Evolutionary conservation across 306 rosid genomes (phyloP).

Genomic region (Prunus kanzakura): DNA sequence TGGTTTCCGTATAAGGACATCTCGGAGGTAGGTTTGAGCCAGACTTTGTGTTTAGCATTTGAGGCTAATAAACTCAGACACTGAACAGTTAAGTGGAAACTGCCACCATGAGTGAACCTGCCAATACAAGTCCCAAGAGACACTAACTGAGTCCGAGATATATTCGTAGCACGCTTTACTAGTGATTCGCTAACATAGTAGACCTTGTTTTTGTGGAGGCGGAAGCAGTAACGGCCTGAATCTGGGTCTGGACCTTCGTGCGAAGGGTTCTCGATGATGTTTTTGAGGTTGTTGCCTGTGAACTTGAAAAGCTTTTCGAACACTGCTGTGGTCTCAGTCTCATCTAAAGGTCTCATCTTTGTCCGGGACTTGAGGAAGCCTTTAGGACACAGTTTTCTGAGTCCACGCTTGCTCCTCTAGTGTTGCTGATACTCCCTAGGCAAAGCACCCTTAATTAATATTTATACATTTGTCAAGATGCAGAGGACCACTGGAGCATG

Average conservation of each 20-base stretch:
- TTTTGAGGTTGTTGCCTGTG: conserved; percentile 83
- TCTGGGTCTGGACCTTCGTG: conserved; percentile 76
- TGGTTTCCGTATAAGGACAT: conserved; percentile 88
- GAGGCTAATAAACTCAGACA: conserved; percentile 38
- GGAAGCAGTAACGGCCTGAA: conserved; percentile 88
- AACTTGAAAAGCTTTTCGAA: conserved; percentile 88
- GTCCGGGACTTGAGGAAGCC: not conserved
- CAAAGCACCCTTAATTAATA: not conserved
- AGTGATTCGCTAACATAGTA: conserved; percentile 74
- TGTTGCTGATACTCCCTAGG: not conserved
- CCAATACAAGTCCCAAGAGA: conserved; percentile 86
- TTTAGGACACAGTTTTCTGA: not conserved
- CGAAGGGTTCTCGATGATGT: conserved; percentile 75
- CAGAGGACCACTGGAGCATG: not conserved
- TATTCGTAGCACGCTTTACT: conserved; percentile 81
- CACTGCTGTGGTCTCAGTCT: conserved; percentile 65
- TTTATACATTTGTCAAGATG: not conserved
- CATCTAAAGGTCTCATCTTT: conserved; percentile 82
- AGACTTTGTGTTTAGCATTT: conserved; percentile 85
- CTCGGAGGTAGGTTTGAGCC: conserved; percentile 90
- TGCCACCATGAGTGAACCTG: conserved; percentile 82
- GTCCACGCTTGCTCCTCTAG: not conserved
- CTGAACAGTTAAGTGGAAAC: conserved; percentile 73
- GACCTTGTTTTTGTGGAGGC: conserved; percentile 76
- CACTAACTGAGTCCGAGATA: conserved; percentile 58